phyloP scores from a whole-genome alignment of 768 basidiomycete genomes.

The Agrocybe praecox region DNA sequence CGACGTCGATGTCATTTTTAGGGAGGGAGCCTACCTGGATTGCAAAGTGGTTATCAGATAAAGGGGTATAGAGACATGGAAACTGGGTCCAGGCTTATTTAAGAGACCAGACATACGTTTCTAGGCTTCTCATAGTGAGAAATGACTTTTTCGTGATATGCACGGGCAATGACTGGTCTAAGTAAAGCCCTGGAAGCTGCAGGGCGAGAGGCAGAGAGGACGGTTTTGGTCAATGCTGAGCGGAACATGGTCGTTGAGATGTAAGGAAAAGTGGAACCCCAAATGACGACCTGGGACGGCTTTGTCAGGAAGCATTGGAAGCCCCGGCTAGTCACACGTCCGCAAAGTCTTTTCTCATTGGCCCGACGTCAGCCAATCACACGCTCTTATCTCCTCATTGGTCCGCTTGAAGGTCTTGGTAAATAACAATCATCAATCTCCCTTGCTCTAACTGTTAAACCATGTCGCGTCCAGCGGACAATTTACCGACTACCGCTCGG shows the following conservation, averaged over 20 bases:
- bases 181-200: conserved; percentile 37
- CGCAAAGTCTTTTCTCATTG: conserved; percentile 11
- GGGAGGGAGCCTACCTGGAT: conserved; percentile 93
- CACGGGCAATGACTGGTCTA: conserved; percentile 61
- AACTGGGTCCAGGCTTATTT: conserved; percentile 29
- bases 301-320: conserved; percentile 11
- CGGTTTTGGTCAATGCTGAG: conserved; percentile 55
- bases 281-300: conserved; percentile 1
- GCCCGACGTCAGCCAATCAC: conserved; percentile 17
- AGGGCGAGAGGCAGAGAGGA: conserved; percentile 50
- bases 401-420: neutral
- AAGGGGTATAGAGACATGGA: conserved; percentile 17
- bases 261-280: conserved; percentile 9
- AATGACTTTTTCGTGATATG: conserved; percentile 95
- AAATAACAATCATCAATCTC: conserved; percentile 9
- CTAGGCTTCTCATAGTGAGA: conserved; percentile 97
- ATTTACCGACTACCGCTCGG: conserved; percentile 82
- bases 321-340: conserved; percentile 17
- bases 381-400: neutral
- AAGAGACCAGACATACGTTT: conserved; percentile 71
- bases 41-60: conserved; percentile 57
- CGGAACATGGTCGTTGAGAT: conserved; percentile 67
- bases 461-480: conserved; percentile 59
- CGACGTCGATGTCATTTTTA: conserved; percentile 89
- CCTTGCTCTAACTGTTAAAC: neutral